Conservation (phyloP, 495 filamentous ascomycete genomes). For the Hypoxylon perforatum region DNA sequence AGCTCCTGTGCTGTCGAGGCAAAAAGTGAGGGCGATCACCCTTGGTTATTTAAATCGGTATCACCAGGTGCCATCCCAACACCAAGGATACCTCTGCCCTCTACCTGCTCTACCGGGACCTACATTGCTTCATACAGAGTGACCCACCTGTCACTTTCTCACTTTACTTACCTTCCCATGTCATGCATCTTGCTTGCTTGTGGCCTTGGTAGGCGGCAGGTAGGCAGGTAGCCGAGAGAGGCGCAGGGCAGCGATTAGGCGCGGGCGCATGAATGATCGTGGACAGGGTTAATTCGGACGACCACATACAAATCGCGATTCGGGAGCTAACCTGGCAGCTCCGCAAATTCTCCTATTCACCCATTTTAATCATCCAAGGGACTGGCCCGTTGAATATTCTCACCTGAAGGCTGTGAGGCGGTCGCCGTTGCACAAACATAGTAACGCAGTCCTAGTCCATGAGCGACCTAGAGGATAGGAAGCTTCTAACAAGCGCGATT, state of each 20-base stretch:
- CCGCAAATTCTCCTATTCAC: conserved; percentile 13
- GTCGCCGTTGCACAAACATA: background rate
- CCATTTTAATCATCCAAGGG: background rate
- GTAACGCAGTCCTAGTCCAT: conserved; percentile 1
- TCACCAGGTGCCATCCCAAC: conserved; percentile 16
- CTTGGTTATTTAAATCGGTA: conserved; percentile 36
- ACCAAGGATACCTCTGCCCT: conserved; percentile 9
- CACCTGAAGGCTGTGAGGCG: conserved; percentile 9
- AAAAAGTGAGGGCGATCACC: conserved; percentile 34
- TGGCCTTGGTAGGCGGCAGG: conserved; percentile 6
- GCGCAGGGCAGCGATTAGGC: conserved; percentile 32
- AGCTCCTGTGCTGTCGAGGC: conserved; percentile 23
- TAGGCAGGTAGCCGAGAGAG: background rate
- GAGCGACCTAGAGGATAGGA: conserved; percentile 16
- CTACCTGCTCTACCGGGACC: too few species aligned
- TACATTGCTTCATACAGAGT: background rate
- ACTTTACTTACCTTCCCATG: conserved; percentile 20
- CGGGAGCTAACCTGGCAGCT: background rate
- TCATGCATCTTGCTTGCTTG: conserved; percentile 19
- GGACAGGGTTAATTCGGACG: conserved; percentile 30
- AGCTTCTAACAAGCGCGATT: conserved; percentile 15
- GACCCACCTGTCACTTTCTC: background rate
- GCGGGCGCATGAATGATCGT: conserved; percentile 44
- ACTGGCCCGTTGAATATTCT: background rate
- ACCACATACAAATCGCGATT: conserved; percentile 17